A percentile compares a stretch with the other conserved stretches of the same genome.
Evolutionary conservation across 2,329 filamentous ascomycete species (phyloP).

Genomic region (Nemania sp.): DNA sequence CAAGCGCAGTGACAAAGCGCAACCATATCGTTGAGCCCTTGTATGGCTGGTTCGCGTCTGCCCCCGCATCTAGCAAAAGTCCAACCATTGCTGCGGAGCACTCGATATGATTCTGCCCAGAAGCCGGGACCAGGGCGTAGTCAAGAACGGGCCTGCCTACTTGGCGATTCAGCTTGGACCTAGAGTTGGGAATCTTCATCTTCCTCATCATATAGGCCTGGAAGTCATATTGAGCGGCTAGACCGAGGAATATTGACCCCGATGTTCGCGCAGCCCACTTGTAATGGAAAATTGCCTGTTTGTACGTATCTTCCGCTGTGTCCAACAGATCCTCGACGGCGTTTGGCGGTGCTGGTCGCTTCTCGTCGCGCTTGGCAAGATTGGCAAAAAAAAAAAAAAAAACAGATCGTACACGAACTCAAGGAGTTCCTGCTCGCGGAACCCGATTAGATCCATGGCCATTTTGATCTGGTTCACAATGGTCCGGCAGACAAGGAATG

Average conservation of each 20-base stretch:
- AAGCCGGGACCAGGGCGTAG: not conserved
- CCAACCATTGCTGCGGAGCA: not conserved
- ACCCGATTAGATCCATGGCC: not conserved
- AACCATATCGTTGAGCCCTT: not conserved
- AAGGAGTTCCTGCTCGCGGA: not conserved
- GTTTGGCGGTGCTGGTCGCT: not conserved
- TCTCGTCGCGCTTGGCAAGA: not conserved
- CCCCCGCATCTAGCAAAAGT: not conserved
- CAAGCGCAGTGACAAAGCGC: not conserved
- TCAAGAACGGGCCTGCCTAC: not conserved
- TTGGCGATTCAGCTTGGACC: not conserved
- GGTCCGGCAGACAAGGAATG: not conserved
- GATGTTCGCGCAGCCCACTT: not conserved
- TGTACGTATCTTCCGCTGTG: not conserved
- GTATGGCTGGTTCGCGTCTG: not conserved
- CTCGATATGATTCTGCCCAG: not conserved
- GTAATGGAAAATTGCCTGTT: not conserved
- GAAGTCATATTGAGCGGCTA: not conserved
- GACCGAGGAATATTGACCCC: not conserved
- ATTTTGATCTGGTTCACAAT: not conserved
- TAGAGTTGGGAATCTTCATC: not conserved
- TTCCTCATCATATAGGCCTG: not conserved
- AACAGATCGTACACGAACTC: not conserved
- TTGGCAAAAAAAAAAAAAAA: not conserved
- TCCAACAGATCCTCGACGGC: not conserved